These are phyloP conservation scores for Neofusicoccum sp. DNA, from an alignment of 2,329 filamentous ascomycete species.

Conservation along the genomic window DNA sequence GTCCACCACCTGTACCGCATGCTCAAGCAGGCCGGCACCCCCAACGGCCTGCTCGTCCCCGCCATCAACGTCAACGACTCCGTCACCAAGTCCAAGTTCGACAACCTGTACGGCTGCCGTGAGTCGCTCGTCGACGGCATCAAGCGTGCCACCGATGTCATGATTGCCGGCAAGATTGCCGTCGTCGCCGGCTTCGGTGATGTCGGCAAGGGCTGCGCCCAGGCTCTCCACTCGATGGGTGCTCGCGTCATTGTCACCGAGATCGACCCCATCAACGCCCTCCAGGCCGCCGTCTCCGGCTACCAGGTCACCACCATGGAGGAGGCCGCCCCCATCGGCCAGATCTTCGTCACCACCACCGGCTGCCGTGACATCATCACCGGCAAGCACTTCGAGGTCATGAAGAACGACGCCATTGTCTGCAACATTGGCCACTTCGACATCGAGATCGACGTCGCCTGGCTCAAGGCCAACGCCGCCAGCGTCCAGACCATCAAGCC, in stretches of 20 bases:
- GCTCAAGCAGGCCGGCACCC: conserved; percentile 75
- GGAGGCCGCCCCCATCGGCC: conserved; percentile 80
- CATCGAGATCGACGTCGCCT: conserved; percentile 99
- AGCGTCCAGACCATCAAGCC: conserved; percentile 99
- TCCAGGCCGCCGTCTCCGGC: conserved; percentile 95
- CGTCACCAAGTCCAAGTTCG: conserved; percentile 99
- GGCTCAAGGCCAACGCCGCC: conserved; percentile 95
- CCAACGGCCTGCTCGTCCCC: conserved; percentile 75
- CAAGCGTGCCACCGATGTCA: conserved; percentile 99
- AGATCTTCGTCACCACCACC: conserved; percentile 99
- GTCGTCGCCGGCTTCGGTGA: conserved; percentile 98
- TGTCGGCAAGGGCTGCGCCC: conserved; percentile 97
- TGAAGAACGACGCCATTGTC: conserved; percentile 97
- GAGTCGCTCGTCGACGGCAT: conserved; percentile 99
- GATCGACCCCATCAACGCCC: conserved; percentile 98
- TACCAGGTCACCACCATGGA: conserved; percentile 98
- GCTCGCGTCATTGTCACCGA: conserved; percentile 95
- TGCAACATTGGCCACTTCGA: conserved; percentile 99
- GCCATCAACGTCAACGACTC: conserved; percentile 99
- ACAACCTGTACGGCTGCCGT: conserved; percentile 99
- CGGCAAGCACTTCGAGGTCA: conserved; percentile 87
- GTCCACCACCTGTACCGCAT: conserved; percentile 99
- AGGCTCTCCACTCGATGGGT: conserved; percentile 96
- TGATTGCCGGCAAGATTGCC: conserved; percentile 98
- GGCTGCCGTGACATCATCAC: conserved; percentile 97